phyloP scores from a whole-genome alignment of 225 moss, liverwort and hornwort genomes.

The Pseudoscleropodium purum region DNA sequence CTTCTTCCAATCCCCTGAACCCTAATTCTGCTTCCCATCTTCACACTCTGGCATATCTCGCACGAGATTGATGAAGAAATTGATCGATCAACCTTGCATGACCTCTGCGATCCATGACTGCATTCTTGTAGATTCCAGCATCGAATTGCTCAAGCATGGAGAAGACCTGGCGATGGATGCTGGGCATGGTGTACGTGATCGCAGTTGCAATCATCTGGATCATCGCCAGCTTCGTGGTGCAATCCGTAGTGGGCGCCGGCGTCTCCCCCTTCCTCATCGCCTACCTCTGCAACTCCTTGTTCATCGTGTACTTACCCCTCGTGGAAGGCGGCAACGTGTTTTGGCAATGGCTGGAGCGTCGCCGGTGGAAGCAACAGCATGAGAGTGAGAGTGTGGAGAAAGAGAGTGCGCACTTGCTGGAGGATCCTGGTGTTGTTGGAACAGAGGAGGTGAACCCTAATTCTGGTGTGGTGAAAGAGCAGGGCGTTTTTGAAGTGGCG shows the following conservation, averaged over 20 bases:
- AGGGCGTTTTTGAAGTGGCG: background rate
- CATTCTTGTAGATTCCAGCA: background rate
- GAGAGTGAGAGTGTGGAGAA: background rate
- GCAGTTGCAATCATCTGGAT: slow-evolving; percentile 85
- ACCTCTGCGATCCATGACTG: background rate
- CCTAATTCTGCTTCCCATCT: background rate
- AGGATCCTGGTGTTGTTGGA: background rate
- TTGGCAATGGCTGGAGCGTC: slow-evolving; percentile 14
- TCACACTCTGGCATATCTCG: background rate
- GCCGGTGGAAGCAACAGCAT: background rate
- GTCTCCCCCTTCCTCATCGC: slow-evolving; percentile 83
- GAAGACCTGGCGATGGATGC: slow-evolving; percentile 68
- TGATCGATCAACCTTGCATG: background rate
- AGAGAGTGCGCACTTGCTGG: slow-evolving; percentile 7
- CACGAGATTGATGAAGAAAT: background rate
- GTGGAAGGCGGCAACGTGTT: slow-evolving; percentile 37
- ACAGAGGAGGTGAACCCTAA: background rate
- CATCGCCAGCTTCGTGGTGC: slow-evolving; percentile 81
- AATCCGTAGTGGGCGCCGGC: slow-evolving; percentile 58
- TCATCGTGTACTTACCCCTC: slow-evolving; percentile 69
- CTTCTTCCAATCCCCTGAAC: background rate
- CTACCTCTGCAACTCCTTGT: slow-evolving; percentile 84
- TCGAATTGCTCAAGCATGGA: slow-evolving; percentile 7
- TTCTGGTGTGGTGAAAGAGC: background rate
- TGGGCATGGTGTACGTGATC: slow-evolving; percentile 70